phyloP scores from a whole-genome alignment of 2,329 filamentous ascomycete genomes.

The Phialemonium atrogriseum region DNA sequence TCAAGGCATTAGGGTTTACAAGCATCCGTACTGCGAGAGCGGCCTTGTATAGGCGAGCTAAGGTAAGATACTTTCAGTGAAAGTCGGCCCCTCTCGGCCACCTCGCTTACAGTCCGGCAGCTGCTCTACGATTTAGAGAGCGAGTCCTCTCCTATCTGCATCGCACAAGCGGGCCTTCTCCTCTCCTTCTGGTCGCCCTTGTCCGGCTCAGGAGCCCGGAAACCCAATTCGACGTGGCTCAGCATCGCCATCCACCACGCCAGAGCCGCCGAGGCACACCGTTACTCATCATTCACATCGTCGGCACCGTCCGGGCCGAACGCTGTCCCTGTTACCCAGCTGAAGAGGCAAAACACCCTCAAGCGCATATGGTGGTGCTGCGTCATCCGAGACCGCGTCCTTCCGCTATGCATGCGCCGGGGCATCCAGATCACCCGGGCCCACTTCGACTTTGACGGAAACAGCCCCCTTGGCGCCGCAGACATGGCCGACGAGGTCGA shows the following conservation, averaged over 20 bases:
- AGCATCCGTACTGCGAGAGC: conserved; percentile 34
- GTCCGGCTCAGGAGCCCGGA: not conserved
- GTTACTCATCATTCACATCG: conserved; percentile 26
- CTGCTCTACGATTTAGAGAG: conserved; percentile 36
- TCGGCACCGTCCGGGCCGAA: conserved; percentile 21
- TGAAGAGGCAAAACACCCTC: conserved; percentile 16
- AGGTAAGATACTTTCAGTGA: too few species aligned
- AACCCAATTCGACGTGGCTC: conserved; percentile 39
- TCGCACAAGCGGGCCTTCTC: conserved; percentile 32
- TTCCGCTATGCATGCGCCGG: conserved; percentile 40
- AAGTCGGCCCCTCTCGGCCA: not conserved
- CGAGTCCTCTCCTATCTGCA: conserved; percentile 30
- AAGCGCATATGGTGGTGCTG: conserved; percentile 50
- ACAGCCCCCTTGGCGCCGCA: conserved; percentile 26
- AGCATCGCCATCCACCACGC: conserved; percentile 41
- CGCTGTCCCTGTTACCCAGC: not conserved
- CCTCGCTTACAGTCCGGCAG: conserved; percentile 12
- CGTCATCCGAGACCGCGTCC: conserved; percentile 40
- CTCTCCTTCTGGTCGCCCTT: conserved; percentile 32
- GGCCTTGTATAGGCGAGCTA: conserved; percentile 33
- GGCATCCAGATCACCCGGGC: conserved; percentile 39
- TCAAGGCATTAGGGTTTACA: conserved; percentile 32
- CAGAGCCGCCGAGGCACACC: conserved; percentile 33
- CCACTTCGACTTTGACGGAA: conserved; percentile 34
- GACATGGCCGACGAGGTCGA: conserved; percentile 39